These are phyloP conservation scores for Populus ilicifolia DNA, from an alignment of 345 rosid species.

Conservation along the genomic window DNA sequence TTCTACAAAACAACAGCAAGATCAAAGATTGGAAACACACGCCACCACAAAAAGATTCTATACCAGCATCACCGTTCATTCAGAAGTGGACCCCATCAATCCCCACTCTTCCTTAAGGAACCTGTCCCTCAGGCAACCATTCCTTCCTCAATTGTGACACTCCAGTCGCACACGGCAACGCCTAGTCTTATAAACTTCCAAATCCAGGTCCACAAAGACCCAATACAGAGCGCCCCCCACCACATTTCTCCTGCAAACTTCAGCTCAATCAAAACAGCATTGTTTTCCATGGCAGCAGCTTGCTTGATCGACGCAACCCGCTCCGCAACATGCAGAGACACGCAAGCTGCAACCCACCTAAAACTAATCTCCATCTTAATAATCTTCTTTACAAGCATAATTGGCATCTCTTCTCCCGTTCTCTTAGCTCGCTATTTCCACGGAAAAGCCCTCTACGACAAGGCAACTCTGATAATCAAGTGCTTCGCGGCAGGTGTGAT, in stretches of 20 bases:
- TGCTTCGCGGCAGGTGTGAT: slow-evolving; percentile 98
- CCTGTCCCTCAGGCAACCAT: neutral
- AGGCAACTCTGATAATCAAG: slow-evolving; percentile 61
- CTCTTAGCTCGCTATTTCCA: slow-evolving; percentile 69
- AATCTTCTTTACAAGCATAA: slow-evolving; percentile 67
- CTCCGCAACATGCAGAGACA: slow-evolving; percentile 55
- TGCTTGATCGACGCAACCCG: slow-evolving; percentile 54
- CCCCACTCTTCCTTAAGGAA: neutral
- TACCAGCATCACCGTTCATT: neutral
- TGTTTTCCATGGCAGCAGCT: slow-evolving; percentile 33
- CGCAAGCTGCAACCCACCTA: slow-evolving; percentile 59
- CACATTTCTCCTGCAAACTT: neutral
- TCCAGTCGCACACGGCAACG: neutral
- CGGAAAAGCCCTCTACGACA: slow-evolving; percentile 74
- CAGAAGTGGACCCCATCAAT: neutral
- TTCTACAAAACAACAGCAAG: neutral
- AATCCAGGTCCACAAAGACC: neutral
- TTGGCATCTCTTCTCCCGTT: slow-evolving; percentile 67
- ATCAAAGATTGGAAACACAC: slow-evolving; percentile 13
- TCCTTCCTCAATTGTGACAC: neutral
- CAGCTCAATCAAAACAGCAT: neutral
- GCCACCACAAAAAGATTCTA: neutral
- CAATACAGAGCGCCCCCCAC: too few relatives aligned
- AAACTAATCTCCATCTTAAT: slow-evolving; percentile 53
- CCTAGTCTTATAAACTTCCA: neutral